A percentile compares a stretch with the other conserved stretches of the same genome.
These are phyloP conservation scores for Meredithiella fracta DNA, from an alignment of 2,329 filamentous ascomycete species.

Conservation along the genomic window DNA sequence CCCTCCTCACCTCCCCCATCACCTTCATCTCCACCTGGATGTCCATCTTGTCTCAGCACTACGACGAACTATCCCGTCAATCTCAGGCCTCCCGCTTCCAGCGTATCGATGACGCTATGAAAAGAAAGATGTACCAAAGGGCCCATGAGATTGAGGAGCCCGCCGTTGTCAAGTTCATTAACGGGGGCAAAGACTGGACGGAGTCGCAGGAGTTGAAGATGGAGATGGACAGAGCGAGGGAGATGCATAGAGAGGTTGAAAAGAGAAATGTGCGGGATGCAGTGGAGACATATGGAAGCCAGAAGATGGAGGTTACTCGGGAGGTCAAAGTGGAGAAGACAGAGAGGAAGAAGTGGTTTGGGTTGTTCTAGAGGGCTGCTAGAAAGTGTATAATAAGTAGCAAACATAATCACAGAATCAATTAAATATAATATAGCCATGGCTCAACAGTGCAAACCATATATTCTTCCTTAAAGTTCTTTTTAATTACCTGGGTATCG, in stretches of 20 bases:
- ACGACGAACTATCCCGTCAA: constrained; percentile 50
- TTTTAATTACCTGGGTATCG: not conserved
- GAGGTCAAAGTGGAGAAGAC: not conserved
- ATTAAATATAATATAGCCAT: too few species aligned
- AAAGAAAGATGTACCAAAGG: constrained; percentile 70
- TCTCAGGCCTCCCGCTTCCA: constrained; percentile 56
- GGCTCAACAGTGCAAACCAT: too few species aligned
- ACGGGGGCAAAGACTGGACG: constrained; percentile 9
- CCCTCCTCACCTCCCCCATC: constrained; percentile 54
- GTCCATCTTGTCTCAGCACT: constrained; percentile 61
- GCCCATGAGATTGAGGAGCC: constrained; percentile 61
- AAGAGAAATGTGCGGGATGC: constrained; percentile 16
- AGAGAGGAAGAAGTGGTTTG: constrained; percentile 14
- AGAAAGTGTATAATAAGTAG: too few species aligned
- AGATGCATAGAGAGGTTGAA: constrained; percentile 22
- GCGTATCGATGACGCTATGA: constrained; percentile 70
- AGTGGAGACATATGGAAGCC: not conserved
- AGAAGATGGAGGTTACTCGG: not conserved
- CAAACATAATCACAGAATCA: too few species aligned
- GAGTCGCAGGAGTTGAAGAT: not conserved
- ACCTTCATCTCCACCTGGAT: constrained; percentile 46
- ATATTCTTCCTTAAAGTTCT: too few species aligned
- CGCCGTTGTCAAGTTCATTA: constrained; percentile 33
- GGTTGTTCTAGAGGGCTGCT: constrained; percentile 8
- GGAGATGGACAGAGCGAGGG: not conserved